Conservation (phyloP, 345 rosid genomes). For the Hirschfeldia incana region DNA sequence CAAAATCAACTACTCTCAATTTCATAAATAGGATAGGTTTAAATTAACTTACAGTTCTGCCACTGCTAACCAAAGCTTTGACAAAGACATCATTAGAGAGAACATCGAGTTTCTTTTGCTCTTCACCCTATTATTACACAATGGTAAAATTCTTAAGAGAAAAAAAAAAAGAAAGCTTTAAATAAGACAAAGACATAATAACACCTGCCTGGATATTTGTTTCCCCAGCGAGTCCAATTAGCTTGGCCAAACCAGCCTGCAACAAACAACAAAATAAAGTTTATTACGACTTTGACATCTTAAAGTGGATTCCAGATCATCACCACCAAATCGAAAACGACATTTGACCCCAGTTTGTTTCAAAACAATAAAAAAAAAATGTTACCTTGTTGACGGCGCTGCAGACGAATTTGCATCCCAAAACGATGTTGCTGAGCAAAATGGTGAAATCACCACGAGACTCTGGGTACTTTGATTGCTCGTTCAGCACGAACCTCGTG, state of each 20-base stretch:
- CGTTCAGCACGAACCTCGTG: slow-evolving; percentile 80
- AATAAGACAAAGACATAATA: background rate
- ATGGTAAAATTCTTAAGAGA: slow-evolving; percentile 15
- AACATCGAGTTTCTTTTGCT: slow-evolving; percentile 97
- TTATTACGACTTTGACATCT: background rate
- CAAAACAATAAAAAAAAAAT: background rate
- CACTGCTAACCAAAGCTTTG: slow-evolving; percentile 95
- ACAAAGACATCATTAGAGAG: slow-evolving; percentile 93
- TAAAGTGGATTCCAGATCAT: slow-evolving; percentile 11
- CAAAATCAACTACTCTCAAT: background rate
- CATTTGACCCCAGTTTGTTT: background rate
- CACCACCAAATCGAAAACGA: slow-evolving; percentile 26
- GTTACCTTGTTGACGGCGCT: slow-evolving; percentile 86
- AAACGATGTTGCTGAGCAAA: slow-evolving; percentile 87
- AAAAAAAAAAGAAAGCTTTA: background rate
- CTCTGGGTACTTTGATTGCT: slow-evolving; percentile 88
- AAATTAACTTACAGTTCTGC: slow-evolving; percentile 85
- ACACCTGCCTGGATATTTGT: slow-evolving; percentile 84
- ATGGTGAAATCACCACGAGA: slow-evolving; percentile 97
- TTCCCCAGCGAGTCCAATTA: slow-evolving; percentile 95
- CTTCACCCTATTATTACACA: slow-evolving; percentile 66
- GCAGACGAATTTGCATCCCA: slow-evolving; percentile 99
- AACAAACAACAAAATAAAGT: slow-evolving; percentile 6
- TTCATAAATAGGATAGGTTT: background rate
- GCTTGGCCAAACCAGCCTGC: slow-evolving; percentile 97